These are phyloP conservation scores for Boechera stricta DNA, from an alignment of 345 rosid genomes.

Conservation along the genomic window DNA sequence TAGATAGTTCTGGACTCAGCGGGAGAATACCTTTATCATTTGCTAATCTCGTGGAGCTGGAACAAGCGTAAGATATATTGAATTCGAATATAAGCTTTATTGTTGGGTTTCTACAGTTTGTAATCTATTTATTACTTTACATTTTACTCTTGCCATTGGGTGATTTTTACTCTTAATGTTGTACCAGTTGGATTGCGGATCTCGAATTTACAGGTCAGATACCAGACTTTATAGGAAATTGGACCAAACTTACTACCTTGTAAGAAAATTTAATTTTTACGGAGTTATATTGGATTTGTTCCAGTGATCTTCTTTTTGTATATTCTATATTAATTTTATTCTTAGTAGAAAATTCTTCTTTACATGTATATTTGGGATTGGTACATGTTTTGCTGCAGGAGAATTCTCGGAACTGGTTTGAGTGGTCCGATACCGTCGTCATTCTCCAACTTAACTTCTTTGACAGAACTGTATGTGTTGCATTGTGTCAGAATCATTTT, in stretches of 20 bases:
- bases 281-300: background rate
- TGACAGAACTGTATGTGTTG: conserved; percentile 65
- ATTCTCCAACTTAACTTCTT: conserved; percentile 56
- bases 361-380: background rate
- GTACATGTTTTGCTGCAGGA: conserved; percentile 47
- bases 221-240: conserved; percentile 63
- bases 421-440: conserved; percentile 69
- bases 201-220: conserved; percentile 56
- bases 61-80: conserved; percentile 33
- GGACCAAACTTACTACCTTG: conserved; percentile 56
- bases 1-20: conserved; percentile 61
- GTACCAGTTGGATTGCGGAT: conserved; percentile 55
- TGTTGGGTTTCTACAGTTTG: background rate
- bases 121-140: conserved; percentile 8
- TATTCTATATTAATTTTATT: background rate
- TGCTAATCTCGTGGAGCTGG: conserved; percentile 48
- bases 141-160: background rate
- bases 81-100: background rate
- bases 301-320: conserved; percentile 3
- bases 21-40: conserved; percentile 64
- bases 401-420: conserved; percentile 63
- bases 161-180: background rate
- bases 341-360: background rate
- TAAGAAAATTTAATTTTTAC: conserved; percentile 41
- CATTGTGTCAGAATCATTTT: background rate